Base-by-base conservation (phyloP, 768 basidiomycete species). In the Pilatotrama ljubarskyi region DNA sequence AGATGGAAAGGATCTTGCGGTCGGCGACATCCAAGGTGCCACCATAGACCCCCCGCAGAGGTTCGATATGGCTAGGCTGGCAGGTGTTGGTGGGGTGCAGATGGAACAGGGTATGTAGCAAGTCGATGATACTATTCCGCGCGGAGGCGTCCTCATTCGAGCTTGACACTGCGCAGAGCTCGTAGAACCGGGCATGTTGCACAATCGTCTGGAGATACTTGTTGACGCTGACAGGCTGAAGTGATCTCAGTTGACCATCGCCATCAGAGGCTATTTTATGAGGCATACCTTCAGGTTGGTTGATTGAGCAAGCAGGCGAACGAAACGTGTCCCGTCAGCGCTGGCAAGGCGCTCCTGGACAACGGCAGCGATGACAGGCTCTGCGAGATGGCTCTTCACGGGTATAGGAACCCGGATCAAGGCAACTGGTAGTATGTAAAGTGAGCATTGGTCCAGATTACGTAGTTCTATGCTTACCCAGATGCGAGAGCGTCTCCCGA, bases 41-140 rank as follows among this genome's bases (percentile, higher is more conserved):
- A 9, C 81, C 74, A 70, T 98, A 98, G 1, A 94, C 75, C 18
- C 74, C 76, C 43, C 90, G 73, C 36, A 98, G 77, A 1, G 91
- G 92, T 46, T 91, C 86, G 43, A 95, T 74, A 64, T 95, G 92
- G 3, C 84, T 88, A 10, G 87, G 80, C 70, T 96, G 95, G 67
- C 91, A 95, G 2, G 93, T 89, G 66, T 93, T 93, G 13, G 78
- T 73, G 0, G 94, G 91, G 67, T 95, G 87, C 14, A 87, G 79
- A 55, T 81, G 72, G 77, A 95, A 97, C 1, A 96, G 77, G 3
- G 75, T 72, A 44, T 84, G 78, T 3, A 95, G 73, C 1, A 91
- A 72, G n/a, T 73, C 65, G 37, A 87, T 76, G 26, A 90, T 69
- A 2, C 77, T 73, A 22, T 81, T 77, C 20, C 85, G 79, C 29